Evolutionary conservation across 208 protist genomes (phyloP).

Genomic region (Crithidia mellificae): DNA sequence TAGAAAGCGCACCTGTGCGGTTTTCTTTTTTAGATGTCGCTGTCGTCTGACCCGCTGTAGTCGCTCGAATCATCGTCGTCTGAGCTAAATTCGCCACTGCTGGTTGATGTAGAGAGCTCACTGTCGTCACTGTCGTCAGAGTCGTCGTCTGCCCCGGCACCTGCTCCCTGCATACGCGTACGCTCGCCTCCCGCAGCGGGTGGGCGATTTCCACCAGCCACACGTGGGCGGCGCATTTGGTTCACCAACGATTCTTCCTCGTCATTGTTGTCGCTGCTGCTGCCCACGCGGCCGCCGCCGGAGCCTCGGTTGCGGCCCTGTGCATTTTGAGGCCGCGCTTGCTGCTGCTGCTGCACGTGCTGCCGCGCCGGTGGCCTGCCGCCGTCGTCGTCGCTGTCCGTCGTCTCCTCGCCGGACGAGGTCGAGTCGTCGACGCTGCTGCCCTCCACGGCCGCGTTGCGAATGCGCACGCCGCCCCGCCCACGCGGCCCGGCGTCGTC

Average conservation of each 20-base stretch:
- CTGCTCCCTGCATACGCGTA: conserved; percentile 10
- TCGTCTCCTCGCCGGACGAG: conserved; percentile 34
- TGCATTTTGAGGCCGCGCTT: conserved; percentile 25
- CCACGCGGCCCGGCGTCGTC: conserved; percentile 36
- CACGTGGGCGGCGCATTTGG: conserved; percentile 35
- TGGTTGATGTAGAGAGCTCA: conserved; percentile 35
- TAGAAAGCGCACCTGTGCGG: background rate
- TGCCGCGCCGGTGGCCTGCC: conserved; percentile 11
- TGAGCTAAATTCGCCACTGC: conserved; percentile 50
- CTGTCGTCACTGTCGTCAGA: conserved; percentile 34
- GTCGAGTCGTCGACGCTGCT: conserved; percentile 59
- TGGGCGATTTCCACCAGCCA: conserved; percentile 26
- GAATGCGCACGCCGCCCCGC: conserved; percentile 21
- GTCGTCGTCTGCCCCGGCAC: conserved; percentile 33
- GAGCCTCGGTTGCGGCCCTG: conserved; percentile 16
- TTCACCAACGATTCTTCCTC: conserved; percentile 24
- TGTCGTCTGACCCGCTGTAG: conserved; percentile 47
- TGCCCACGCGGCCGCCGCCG: conserved; percentile 2
- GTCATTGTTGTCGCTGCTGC: conserved; percentile 15
- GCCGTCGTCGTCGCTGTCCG: conserved; percentile 54
- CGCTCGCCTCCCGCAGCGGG: conserved; percentile 22
- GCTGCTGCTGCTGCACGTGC: conserved; percentile 22
- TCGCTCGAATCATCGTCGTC: conserved; percentile 50
- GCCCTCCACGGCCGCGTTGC: conserved; percentile 57
- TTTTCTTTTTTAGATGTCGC: conserved; percentile 48